Conservation (phyloP, 2,329 filamentous ascomycete genomes). For the Cordyceps cicadae region DNA sequence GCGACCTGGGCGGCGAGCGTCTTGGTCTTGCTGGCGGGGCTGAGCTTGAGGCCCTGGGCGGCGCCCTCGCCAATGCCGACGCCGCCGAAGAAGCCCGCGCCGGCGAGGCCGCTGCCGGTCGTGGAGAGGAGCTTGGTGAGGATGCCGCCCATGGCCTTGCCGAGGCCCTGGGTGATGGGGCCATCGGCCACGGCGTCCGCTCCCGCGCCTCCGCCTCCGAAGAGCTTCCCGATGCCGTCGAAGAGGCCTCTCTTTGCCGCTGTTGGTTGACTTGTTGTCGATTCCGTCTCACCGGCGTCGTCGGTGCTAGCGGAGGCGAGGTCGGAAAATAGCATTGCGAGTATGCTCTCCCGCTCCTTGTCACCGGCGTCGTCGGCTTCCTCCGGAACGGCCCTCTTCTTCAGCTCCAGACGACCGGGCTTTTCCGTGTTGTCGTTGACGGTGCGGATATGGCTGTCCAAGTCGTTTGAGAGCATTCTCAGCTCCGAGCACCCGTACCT, state of each 20-base stretch:
- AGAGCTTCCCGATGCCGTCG: neutral
- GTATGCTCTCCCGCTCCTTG: neutral
- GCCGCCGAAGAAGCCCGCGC: conserved; percentile 19
- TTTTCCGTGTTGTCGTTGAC: conserved; percentile 13
- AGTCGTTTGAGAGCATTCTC: conserved; percentile 10
- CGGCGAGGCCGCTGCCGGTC: conserved; percentile 9
- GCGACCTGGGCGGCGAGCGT: conserved; percentile 16
- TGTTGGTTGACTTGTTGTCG: neutral
- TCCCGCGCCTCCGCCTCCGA: neutral
- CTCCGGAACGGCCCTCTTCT: neutral
- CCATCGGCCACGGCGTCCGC: neutral
- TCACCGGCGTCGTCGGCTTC: neutral
- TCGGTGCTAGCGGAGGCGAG: neutral
- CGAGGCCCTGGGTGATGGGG: neutral
- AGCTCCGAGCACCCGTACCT: conserved; percentile 12
- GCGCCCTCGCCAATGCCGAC: conserved; percentile 20
- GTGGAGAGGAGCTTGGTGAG: conserved; percentile 4
- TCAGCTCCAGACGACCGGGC: conserved; percentile 7
- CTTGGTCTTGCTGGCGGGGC: conserved; percentile 12
- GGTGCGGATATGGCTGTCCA: conserved; percentile 11
- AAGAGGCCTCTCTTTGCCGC: neutral
- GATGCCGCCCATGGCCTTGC: neutral
- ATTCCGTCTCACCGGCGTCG: no score
- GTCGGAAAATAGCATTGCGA: neutral
- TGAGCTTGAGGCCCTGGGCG: conserved; percentile 18